Evolutionary conservation across 164 flowering plant genomes (phyloP).

Genomic region (Magnolia sinica): DNA sequence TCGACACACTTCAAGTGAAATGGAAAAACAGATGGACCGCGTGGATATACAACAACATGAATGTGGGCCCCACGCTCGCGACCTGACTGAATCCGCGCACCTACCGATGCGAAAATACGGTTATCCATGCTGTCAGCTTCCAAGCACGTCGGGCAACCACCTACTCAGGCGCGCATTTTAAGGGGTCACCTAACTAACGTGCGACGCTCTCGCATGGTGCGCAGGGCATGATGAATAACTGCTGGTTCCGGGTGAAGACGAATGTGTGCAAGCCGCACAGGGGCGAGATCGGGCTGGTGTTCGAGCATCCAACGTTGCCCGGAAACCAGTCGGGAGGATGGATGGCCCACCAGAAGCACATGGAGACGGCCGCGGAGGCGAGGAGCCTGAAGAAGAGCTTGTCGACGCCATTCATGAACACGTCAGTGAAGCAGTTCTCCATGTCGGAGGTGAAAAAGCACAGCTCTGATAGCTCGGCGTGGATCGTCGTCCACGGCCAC

Average conservation of each 20-base stretch:
- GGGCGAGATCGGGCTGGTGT: conserved; percentile 82
- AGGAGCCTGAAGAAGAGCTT: conserved; percentile 56
- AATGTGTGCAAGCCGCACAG: conserved; percentile 67
- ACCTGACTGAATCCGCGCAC: no score
- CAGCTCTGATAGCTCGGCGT: conserved; percentile 68
- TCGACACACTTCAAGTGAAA: no score
- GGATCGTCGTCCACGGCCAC: conserved; percentile 94
- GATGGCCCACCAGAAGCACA: conserved; percentile 74
- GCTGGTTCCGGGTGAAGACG: conserved; percentile 87
- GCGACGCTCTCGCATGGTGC: neutral
- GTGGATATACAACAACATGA: no score
- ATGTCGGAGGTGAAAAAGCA: conserved; percentile 74
- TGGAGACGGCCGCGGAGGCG: conserved; percentile 44
- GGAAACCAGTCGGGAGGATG: conserved; percentile 93
- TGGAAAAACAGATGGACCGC: no score
- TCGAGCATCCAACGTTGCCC: conserved; percentile 88
- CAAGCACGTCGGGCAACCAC: no score
- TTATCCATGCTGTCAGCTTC: no score
- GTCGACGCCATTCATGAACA: conserved; percentile 85
- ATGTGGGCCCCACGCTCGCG: no score
- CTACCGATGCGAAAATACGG: no score
- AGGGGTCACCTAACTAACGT: neutral
- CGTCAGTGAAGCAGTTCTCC: conserved; percentile 45
- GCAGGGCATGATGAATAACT: conserved; percentile 99
- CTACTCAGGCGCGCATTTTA: neutral